Evolutionary conservation across 306 rosid species (phyloP), one percentile per base, ranked within the genome.

Genomic region (Quercus robur): DNA sequence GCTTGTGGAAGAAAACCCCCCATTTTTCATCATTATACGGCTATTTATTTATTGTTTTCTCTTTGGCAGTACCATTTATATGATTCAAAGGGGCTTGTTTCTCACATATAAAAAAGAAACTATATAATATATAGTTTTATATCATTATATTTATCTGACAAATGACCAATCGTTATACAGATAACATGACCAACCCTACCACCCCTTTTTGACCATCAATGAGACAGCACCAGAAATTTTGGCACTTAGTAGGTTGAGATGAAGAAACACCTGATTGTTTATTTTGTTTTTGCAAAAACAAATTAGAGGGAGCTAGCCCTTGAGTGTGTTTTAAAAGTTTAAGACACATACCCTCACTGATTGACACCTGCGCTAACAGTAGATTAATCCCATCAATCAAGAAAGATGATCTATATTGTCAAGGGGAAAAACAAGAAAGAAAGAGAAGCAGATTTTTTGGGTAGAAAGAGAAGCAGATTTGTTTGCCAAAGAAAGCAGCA

Each of bases 321-420:
- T 49, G 54, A 10, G 26, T 26, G 59, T 35, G 11, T 6, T 56
- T 20, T 3, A 62, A 19, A 54, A n/a, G 71, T 21, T 41, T 41
- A 41, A 66, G 33, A 70, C 73, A 59, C 79, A 69, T 23, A 70
- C 51, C 74, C 74, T 78, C 77, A 82, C 79, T 82, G 66, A 85
- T 81, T 82, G 81, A 75, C 83, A 78, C 82, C 86, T 78, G 84
- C 72, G 79, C 35, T 83, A 58, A 75, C 57, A 51, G 74, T 82
- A 83, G 73, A 82, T 56, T 49, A 41, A 41, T 41, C 46, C 54
- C 54, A 49, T 49, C 54, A 49, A 49, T 49, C 54, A 49, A 12
- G 5, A 49, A 49, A 13, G 17, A 49, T 49, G 17, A 49, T 49
- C 54, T 49, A 3, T 49, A 49, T 49, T 49, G 54, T 11, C 5